Base-by-base conservation (phyloP, 805 yeast species). In the Barnettozyma siamensis region DNA sequence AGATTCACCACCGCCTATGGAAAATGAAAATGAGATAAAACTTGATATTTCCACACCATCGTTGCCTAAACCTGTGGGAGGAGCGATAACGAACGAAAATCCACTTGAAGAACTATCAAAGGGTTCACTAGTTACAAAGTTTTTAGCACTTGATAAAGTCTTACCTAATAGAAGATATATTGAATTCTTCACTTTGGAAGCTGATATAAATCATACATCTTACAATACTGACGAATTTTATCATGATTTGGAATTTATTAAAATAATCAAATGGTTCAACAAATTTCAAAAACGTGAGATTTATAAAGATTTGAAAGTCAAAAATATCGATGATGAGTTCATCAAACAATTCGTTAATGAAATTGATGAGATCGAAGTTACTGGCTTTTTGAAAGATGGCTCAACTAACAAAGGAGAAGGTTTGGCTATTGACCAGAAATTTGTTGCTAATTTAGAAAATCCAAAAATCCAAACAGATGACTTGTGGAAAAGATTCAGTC, bases 81-180 rank as follows among this genome's bases (percentile, higher is more conserved):
- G 10, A 23, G 10, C 26, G 10, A 23, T 23, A 23, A 23, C 7
- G 26, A 7, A 7, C 10, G 26, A 23, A 23, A 7, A 7, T 23
- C 10, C 26, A 23, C 10, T 10, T 7, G 7, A 7, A 23, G 26
- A 26, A 26, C 18, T 18, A n/a, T 37, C 48, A 11, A 45, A 39
- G 16, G 58, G 49, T 2, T 52, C 48, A 36, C 29, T 43, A 33
- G 49, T 46, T 20, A 77, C 83, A 2, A 53, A 60, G 12, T 91
- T 88, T 52, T 60, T 86, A 24, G 93, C 98, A 0, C 67, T 91
- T 21, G 97, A 89, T 57, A 91, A 91, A 59, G 87, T 95, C 51
- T 64, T 84, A 1, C 87, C 88, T 2, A 63, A 70, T 15, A 65
- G 95, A 18, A 54, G 65, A 19, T 86, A 72, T 54, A 47, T 88